A percentile compares a stretch with the other conserved stretches of the same genome.
These are phyloP conservation scores for Thalassiosira pacifica DNA, from an alignment of 352 stramenopile species.

Conservation along the genomic window DNA sequence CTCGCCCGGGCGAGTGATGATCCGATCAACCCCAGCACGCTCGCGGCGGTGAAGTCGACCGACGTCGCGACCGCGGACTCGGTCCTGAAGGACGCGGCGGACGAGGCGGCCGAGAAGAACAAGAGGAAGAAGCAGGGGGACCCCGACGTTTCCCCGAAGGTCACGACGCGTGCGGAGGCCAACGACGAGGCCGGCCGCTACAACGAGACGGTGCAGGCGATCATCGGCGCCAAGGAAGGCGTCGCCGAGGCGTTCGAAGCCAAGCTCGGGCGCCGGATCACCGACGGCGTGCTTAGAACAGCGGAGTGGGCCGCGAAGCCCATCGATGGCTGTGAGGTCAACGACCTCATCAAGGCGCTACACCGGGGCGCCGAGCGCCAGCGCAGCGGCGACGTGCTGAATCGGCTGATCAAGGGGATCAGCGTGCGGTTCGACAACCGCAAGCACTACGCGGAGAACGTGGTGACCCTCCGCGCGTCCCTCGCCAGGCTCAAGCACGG, in stretches of 20 bases:
- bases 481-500: no score
- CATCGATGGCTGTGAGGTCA: slow-evolving; percentile 17
- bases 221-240: slow-evolving; percentile 46
- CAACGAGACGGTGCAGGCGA: slow-evolving; percentile 21
- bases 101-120: no score
- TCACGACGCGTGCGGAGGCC: slow-evolving; percentile 26
- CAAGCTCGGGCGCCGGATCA: background rate
- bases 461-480: slow-evolving; percentile 9
- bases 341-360: background rate
- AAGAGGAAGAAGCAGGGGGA: no score
- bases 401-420: slow-evolving; percentile 4
- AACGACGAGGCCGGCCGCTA: slow-evolving; percentile 19
- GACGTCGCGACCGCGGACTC: background rate
- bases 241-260: slow-evolving; percentile 23
- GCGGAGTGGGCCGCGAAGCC: no score
- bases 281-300: no score
- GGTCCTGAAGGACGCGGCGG: background rate
- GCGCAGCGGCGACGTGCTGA: background rate
- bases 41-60: background rate
- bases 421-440: slow-evolving; percentile 16
- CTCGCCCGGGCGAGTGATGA: background rate
- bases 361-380: slow-evolving; percentile 15
- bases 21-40: background rate
- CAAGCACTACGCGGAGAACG: slow-evolving; percentile 18
- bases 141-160: background rate